phyloP scores from a whole-genome alignment of 169 alveolate species.

The Prorocentrum cordatum region DNA sequence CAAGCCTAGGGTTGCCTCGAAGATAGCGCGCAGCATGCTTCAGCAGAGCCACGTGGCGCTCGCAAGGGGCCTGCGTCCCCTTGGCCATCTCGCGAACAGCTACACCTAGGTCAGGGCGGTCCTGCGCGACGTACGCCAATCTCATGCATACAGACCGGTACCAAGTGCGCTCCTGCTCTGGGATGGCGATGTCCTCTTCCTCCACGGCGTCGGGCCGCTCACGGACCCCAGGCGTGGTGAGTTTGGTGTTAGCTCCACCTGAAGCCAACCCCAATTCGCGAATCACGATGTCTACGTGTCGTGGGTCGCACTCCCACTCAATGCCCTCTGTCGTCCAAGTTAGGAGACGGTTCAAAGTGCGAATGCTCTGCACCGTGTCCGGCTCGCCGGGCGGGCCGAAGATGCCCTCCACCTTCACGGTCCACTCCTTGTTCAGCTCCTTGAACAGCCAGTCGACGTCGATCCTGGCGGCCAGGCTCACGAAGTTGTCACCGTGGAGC shows the following conservation, averaged over 20 bases:
- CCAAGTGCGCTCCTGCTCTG: background rate
- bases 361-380: background rate
- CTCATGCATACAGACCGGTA: conserved; percentile 15
- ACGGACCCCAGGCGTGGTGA: background rate
- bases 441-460: background rate
- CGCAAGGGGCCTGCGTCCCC: background rate
- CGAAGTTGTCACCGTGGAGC: background rate
- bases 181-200: background rate
- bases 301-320: background rate
- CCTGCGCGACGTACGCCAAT: background rate
- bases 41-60: background rate
- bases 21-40: background rate
- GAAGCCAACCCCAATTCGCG: background rate
- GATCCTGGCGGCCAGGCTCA: background rate
- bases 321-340: background rate
- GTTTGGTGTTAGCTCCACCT: background rate
- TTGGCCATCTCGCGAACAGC: background rate
- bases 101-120: background rate
- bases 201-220: background rate
- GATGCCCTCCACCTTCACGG: background rate
- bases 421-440: background rate
- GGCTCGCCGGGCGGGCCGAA: background rate
- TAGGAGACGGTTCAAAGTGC: background rate
- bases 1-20: background rate
- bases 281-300: background rate